Evolutionary conservation across 2,329 filamentous ascomycete genomes (phyloP).

Genomic region (Alternaria metachromatica): DNA sequence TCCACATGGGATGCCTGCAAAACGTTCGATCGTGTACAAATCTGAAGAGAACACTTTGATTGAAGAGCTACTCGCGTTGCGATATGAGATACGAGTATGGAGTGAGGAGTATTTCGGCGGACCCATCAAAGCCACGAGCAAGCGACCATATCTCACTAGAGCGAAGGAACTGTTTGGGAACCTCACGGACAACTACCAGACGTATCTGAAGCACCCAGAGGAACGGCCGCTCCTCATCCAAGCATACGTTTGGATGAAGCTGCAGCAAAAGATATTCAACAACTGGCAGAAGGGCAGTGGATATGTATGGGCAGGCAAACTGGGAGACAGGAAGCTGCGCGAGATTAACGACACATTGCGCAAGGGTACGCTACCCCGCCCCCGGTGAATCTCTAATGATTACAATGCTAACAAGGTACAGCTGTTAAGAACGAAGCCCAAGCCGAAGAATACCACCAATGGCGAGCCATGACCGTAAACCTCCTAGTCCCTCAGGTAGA

Average conservation of each 20-base stretch:
- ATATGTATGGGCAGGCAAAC: constrained; percentile 47
- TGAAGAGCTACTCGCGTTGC: constrained; percentile 43
- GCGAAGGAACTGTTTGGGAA: constrained; percentile 42
- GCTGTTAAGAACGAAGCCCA: constrained; percentile 47
- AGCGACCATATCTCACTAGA: constrained; percentile 41
- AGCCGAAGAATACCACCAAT: constrained; percentile 46
- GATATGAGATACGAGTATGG: constrained; percentile 45
- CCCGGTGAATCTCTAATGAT: too few relatives aligned
- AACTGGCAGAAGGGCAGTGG: constrained; percentile 45
- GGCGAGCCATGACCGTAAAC: constrained; percentile 46
- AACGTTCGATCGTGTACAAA: constrained; percentile 38
- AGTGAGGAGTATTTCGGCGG: constrained; percentile 46
- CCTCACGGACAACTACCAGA: constrained; percentile 43
- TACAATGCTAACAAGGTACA: constrained; percentile 20
- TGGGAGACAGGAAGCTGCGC: constrained; percentile 46
- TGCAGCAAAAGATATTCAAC: constrained; percentile 49
- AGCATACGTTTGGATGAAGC: constrained; percentile 43
- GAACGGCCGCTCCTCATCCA: constrained; percentile 47
- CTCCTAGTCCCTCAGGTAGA: constrained; percentile 47
- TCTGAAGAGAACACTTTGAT: constrained; percentile 47
- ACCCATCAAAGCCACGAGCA: constrained; percentile 31
- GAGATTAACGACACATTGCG: constrained; percentile 46
- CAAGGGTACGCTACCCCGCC: constrained; percentile 32
- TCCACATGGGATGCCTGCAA: constrained; percentile 34
- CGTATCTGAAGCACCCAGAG: constrained; percentile 40